phyloP scores from a whole-genome alignment of 192 early-diverging fungal species.

The Coemansia sp. region DNA sequence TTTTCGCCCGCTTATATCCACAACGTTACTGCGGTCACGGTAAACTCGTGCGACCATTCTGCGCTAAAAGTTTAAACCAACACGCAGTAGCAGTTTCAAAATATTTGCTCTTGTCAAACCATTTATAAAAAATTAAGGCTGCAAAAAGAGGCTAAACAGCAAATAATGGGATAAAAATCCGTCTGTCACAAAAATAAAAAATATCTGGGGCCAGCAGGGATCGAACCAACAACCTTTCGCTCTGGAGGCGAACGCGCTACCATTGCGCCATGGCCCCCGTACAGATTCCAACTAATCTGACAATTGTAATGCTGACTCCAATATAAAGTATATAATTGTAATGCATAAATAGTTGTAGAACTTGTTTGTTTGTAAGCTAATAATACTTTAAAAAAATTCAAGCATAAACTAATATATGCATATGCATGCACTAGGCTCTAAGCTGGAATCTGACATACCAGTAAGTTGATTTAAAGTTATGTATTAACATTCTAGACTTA shows the following conservation, averaged over 20 bases:
- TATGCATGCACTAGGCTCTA: no score
- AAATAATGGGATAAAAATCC: background rate
- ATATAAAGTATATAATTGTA: no score
- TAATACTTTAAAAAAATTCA: no score
- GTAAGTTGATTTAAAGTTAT: no score
- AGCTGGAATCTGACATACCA: no score
- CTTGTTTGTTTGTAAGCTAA: no score
- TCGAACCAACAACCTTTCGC: constrained; percentile 51
- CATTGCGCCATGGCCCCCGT: constrained; percentile 50
- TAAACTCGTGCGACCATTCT: constrained; percentile 7
- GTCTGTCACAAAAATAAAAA: background rate
- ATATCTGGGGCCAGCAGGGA: constrained; percentile 28
- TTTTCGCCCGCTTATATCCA: background rate
- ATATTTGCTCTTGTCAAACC: no score
- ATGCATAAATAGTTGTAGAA: no score
- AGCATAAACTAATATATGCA: no score
- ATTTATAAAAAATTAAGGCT: background rate
- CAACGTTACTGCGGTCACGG: background rate
- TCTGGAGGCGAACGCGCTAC: constrained; percentile 50
- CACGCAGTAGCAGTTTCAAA: background rate
- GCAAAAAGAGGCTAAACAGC: background rate
- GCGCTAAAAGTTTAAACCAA: background rate
- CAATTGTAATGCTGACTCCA: no score
- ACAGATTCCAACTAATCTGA: no score
- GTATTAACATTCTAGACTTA: no score